Evolutionary conservation across 2,329 filamentous ascomycete genomes (phyloP).

Genomic region (Geosmithia morbida): DNA sequence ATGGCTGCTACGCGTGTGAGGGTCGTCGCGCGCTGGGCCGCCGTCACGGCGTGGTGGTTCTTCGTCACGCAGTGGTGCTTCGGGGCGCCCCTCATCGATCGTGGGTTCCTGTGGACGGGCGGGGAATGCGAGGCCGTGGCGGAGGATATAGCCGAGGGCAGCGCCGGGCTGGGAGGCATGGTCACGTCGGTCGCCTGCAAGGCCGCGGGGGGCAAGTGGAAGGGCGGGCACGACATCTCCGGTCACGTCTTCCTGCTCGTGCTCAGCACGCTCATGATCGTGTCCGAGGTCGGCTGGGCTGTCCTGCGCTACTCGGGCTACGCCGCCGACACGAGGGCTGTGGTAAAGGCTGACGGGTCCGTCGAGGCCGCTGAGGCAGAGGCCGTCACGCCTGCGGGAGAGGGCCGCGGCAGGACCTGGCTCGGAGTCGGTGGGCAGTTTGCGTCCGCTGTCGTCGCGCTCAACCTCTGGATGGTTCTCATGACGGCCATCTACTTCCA

Average conservation of each 20-base stretch:
- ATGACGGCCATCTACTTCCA: conserved; percentile 99
- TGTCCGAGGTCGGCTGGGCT: conserved; percentile 62
- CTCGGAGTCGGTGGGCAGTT: conserved; percentile 38
- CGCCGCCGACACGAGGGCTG: conserved; percentile 44
- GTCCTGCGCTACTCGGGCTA: conserved; percentile 25
- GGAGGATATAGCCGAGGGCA: conserved; percentile 29
- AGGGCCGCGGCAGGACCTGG: conserved; percentile 8
- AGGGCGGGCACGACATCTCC: conserved; percentile 89
- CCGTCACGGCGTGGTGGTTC: conserved; percentile 69
- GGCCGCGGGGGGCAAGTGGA: conserved; percentile 69
- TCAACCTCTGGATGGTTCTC: conserved; percentile 90
- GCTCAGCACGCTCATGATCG: conserved; percentile 65
- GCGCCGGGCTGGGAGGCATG: conserved; percentile 29
- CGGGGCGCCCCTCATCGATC: conserved; percentile 78
- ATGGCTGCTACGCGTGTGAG: conserved; percentile 17
- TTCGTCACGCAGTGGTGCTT: conserved; percentile 95
- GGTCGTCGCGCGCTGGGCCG: conserved; percentile 46
- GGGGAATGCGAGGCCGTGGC: conserved; percentile 59
- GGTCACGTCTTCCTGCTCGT: conserved; percentile 92
- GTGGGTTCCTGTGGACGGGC: conserved; percentile 76
- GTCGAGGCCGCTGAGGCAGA: conserved; percentile 44
- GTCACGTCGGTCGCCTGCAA: conserved; percentile 72
- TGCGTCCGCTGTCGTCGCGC: conserved; percentile 45
- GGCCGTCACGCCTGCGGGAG: conserved; percentile 10
- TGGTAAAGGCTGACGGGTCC: conserved; percentile 53